Conservation (phyloP, 2,329 filamentous ascomycete species). For the Aspergillus vadensis region DNA sequence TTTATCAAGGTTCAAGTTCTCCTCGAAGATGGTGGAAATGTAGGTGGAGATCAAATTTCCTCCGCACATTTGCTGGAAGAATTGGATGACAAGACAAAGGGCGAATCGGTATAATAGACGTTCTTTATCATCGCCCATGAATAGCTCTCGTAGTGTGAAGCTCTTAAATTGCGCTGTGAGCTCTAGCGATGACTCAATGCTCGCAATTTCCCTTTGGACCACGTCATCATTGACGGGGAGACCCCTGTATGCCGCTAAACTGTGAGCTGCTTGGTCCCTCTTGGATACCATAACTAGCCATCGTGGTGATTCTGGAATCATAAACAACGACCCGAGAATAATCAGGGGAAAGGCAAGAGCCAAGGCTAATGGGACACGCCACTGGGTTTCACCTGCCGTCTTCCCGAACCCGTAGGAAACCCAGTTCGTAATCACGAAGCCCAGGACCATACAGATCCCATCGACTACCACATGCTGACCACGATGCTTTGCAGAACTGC, state of each 20-base stretch:
- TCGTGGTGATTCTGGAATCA: constrained; percentile 53
- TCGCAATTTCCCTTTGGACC: constrained; percentile 20
- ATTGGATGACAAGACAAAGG: constrained; percentile 21
- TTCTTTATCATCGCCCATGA: constrained; percentile 17
- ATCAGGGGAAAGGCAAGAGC: constrained; percentile 56
- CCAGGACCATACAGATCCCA: constrained; percentile 46
- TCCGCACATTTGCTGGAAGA: constrained; percentile 24
- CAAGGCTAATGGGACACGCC: constrained; percentile 58
- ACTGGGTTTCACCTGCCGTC: constrained; percentile 47
- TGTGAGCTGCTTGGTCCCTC: constrained; percentile 17
- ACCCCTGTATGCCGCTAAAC: constrained; percentile 20
- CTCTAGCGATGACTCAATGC: constrained; percentile 24
- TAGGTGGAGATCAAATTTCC: constrained; percentile 22
- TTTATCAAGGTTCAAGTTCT: constrained; percentile 16
- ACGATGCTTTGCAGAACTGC: constrained; percentile 49
- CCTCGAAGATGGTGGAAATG: constrained; percentile 19
- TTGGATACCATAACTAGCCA: constrained; percentile 25
- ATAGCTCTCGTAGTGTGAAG: neutral
- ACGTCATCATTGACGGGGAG: constrained; percentile 7
- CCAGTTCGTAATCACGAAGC: constrained; percentile 40
- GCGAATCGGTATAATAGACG: constrained; percentile 23
- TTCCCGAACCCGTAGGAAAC: constrained; percentile 51
- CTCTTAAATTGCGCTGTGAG: neutral
- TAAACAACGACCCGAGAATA: constrained; percentile 49
- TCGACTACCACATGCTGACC: constrained; percentile 54